These are phyloP conservation scores for Conringia planisiliqua DNA, from an alignment of 345 rosid genomes.

Conservation along the genomic window DNA sequence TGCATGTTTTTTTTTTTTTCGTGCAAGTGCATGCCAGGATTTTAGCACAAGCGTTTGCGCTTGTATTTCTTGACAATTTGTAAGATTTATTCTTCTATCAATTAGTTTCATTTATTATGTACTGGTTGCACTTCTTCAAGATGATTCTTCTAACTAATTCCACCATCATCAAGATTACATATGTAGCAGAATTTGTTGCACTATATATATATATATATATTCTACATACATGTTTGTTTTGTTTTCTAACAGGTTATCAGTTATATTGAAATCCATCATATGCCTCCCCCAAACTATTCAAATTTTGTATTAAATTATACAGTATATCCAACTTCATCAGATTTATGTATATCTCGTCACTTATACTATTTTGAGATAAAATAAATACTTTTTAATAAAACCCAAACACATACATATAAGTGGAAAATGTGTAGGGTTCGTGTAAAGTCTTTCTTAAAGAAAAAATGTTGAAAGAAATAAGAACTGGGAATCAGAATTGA, in stretches of 20 bases:
- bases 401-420: neutral
- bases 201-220: neutral
- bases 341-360: neutral
- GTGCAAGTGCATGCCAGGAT: neutral
- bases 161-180: neutral
- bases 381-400: neutral
- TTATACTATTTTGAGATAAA: neutral
- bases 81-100: neutral
- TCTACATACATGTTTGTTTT: neutral
- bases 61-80: neutral
- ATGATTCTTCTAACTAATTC: neutral
- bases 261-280: neutral
- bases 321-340: neutral
- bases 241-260: neutral
- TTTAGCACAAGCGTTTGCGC: neutral
- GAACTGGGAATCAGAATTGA: neutral
- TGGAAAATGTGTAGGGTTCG: neutral
- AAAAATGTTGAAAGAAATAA: neutral
- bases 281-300: neutral
- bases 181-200: neutral
- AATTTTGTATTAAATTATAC: neutral
- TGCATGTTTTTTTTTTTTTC: neutral
- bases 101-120: neutral
- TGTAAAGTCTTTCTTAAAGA: neutral
- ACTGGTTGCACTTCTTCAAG: neutral